Conservation (phyloP, 257 asterid species). For the Henckelia pumila region DNA sequence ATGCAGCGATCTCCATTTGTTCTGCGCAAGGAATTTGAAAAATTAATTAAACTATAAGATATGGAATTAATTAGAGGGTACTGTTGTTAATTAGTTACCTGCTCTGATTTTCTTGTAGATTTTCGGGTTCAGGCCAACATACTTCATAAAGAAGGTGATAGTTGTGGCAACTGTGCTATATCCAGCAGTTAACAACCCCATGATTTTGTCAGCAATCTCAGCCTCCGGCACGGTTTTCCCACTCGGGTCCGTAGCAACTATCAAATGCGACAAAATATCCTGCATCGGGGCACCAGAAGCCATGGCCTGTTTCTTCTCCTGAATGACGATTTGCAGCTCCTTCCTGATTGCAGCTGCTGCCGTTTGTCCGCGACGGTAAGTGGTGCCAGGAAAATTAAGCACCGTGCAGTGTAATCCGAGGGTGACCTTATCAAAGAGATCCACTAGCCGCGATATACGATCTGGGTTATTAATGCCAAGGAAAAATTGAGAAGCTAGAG, state of each 20-base stretch:
- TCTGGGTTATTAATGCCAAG: constrained; percentile 48
- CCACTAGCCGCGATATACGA: constrained; percentile 41
- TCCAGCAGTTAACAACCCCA: constrained; percentile 71
- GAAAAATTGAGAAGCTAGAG: constrained; percentile 56
- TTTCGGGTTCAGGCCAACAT: constrained; percentile 48
- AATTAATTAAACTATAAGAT: too few species aligned
- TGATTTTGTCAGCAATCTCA: constrained; percentile 64
- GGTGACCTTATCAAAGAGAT: constrained; percentile 49
- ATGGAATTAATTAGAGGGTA: neutral
- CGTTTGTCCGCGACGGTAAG: constrained; percentile 45
- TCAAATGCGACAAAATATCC: constrained; percentile 49
- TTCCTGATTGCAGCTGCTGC: constrained; percentile 58
- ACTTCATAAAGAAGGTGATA: constrained; percentile 58
- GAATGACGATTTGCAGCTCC: constrained; percentile 48
- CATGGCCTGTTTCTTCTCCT: constrained; percentile 55
- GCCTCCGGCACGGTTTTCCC: too few species aligned
- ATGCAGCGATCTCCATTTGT: constrained; percentile 54
- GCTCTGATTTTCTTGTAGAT: constrained; percentile 44
- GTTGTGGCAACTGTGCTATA: constrained; percentile 70
- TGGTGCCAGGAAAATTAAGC: constrained; percentile 51
- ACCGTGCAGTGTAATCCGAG: constrained; percentile 58
- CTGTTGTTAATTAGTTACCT: constrained; percentile 34
- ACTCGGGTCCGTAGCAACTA: constrained; percentile 36
- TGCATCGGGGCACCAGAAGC: constrained; percentile 27
- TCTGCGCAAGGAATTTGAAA: constrained; percentile 42